A percentile compares a stretch with the other conserved stretches of the same genome.
These are phyloP conservation scores for Ustilago xerochloae DNA, from an alignment of 1,284 basidiomycete genomes.

Conservation along the genomic window DNA sequence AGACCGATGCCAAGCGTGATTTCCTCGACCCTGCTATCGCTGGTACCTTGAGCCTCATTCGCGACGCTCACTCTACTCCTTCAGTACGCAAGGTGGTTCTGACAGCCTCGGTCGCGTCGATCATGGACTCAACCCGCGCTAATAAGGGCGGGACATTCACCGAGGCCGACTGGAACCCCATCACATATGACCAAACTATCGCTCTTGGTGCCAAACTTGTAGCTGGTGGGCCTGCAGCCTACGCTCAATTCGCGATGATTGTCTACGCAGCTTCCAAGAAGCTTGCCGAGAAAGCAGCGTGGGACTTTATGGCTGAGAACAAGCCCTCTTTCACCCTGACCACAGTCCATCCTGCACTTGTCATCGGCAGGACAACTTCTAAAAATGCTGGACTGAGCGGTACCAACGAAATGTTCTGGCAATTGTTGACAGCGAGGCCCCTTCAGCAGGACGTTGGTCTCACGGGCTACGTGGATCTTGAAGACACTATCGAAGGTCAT, in stretches of 20 bases:
- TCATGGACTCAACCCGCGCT: background rate
- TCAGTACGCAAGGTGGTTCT: slow-evolving; percentile 6
- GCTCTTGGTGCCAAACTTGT: background rate
- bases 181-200: slow-evolving; percentile 6
- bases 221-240: background rate
- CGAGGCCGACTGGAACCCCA: slow-evolving; percentile 11
- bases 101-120: background rate
- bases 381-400: background rate
- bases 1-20: slow-evolving; percentile 10
- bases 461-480: background rate
- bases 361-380: background rate
- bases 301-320: slow-evolving; percentile 21
- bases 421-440: background rate
- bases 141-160: background rate
- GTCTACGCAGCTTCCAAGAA: slow-evolving; percentile 25
- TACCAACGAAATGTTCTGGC: slow-evolving; percentile 6
- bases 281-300: slow-evolving; percentile 28
- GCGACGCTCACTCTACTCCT: background rate
- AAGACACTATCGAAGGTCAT: slow-evolving; percentile 1
- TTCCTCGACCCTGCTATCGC: slow-evolving; percentile 10
- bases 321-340: slow-evolving; percentile 12
- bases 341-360: slow-evolving; percentile 10
- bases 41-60: background rate
- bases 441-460: background rate
- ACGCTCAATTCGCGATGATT: background rate